These are phyloP conservation scores for Fusarium brevicatenulatum DNA, from an alignment of 2,329 filamentous ascomycete genomes.

Conservation along the genomic window DNA sequence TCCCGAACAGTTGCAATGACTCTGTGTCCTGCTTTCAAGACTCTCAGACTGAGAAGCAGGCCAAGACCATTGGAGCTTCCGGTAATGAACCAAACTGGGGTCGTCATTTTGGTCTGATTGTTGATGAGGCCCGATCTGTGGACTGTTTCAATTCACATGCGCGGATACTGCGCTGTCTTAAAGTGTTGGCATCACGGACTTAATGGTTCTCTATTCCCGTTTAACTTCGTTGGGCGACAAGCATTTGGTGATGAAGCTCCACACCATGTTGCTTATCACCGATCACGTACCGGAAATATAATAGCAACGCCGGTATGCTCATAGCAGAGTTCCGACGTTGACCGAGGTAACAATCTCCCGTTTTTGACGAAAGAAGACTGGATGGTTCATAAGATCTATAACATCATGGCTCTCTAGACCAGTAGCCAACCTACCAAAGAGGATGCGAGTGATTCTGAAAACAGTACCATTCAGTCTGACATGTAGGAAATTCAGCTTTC, in stretches of 20 bases:
- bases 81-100: conserved; percentile 41
- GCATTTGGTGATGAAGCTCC: neutral
- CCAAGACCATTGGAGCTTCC: conserved; percentile 41
- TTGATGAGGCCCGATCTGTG: too few relatives aligned
- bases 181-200: conserved; percentile 16
- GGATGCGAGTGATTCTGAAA: neutral
- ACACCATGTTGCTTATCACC: neutral
- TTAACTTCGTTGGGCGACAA: neutral
- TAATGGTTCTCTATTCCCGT: conserved; percentile 20
- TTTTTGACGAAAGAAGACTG: neutral
- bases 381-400: neutral
- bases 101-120: conserved; percentile 24
- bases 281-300: conserved; percentile 16
- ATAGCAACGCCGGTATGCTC: neutral
- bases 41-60: conserved; percentile 32
- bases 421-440: neutral
- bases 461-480: neutral
- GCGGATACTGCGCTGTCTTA: neutral
- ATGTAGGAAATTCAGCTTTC: too few relatives aligned
- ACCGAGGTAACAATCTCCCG: neutral
- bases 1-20: conserved; percentile 37
- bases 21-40: conserved; percentile 30
- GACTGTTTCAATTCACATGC: too few relatives aligned
- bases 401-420: neutral
- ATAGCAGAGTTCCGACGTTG: neutral